Evolutionary conservation across 805 yeast genomes (phyloP), one percentile per base, ranked within the genome.

Genomic region (Priceomyces carsonii): DNA sequence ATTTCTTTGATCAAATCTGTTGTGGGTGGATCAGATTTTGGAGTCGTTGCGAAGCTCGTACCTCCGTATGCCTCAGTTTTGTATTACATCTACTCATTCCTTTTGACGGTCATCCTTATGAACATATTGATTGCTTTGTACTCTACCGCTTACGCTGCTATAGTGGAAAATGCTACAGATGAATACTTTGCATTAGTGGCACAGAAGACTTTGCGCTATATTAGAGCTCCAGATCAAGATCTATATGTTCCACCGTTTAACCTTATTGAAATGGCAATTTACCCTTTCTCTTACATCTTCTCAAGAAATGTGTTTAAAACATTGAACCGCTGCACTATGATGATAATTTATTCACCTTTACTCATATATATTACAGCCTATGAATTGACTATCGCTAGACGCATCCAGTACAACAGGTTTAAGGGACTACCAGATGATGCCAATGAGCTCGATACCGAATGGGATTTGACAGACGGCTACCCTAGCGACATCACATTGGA

Each of bases 191-290:
- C 95, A 0, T 71, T 86, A 35, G 85, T 85, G 46, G 85, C 95
- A 3, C 84, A 84, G 43, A 86, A 88, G 66, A 86, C 95, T 0
- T 70, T 88, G 47, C 72, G 90, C 42, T 88, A 84, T 55, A 79
- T 87, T 35, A 72, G 96, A 48, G 95, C 95, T 0, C 96, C 96
- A 0, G 96, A 88, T 62, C 82, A 79, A 39, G 79, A 84, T 51
- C 84, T 87, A 26, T 88, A 78, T 55, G 89, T 86, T 17, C 91
- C 96, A 4, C 96, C 96, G 4, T 71, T 86, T 44, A 88, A 88
- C 55, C 56, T 88, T 46, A 60, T 88, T 35, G 96, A 88, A 57
- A 32, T 82, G 1, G 19, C 46, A 4, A 43, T 68, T 12, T 32
- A 47, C 21, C 73, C 73, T 3, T 36, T 64, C 3, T 42, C 48